Base-by-base conservation (phyloP, 1,284 basidiomycete genomes). In the Veloboletus limbatus region DNA sequence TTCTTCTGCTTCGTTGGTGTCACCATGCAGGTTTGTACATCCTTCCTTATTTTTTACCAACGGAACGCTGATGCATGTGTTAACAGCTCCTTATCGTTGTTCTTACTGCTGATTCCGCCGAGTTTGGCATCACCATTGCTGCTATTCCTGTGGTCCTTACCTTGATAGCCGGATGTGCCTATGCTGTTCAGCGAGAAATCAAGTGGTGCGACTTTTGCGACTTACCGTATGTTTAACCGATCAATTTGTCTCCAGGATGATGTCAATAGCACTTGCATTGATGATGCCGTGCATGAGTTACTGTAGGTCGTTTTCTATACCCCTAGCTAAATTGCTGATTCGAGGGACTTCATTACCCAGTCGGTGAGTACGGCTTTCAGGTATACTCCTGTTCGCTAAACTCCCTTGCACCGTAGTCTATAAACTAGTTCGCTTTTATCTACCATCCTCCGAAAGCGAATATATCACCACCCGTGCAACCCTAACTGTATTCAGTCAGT, bases 1-100 rank as follows among this genome's bases (percentile, higher is more conserved):
- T 92, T 91, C 66, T 91, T 91, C 70, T 82, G 78, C 65, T 91
- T 92, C 62, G 76, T 77, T 25, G 88, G 84, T n/a, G 85, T 91
- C 28, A 90, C 87, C 7, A 89, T 91, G 77, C 89, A 92, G 78
- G 88, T 81, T 51, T 48, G 69, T 47, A 38, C 10, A 5, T 16
- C 22, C 25, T 38, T 39, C 4, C 10, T 31, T 38, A 25, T 39
- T 8, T 26, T 24, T 43, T 39, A 14, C 31, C 20, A 20, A 32
- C 20, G 16, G 13, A 26, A 6, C 21, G 11, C 25, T 42, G 18
- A 55, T 48, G 21, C n/a, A 33, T 9, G 8, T 17, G 8, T 32
- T 13, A 16, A 11, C 51, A 88, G 85, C 75, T 88, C 28, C 76
- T 88, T 46, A 88, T 89, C 54, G 67, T 92, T 11, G 89, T 92